phyloP scores from a whole-genome alignment of 306 rosid species.

The Dalbergia oliveri region DNA sequence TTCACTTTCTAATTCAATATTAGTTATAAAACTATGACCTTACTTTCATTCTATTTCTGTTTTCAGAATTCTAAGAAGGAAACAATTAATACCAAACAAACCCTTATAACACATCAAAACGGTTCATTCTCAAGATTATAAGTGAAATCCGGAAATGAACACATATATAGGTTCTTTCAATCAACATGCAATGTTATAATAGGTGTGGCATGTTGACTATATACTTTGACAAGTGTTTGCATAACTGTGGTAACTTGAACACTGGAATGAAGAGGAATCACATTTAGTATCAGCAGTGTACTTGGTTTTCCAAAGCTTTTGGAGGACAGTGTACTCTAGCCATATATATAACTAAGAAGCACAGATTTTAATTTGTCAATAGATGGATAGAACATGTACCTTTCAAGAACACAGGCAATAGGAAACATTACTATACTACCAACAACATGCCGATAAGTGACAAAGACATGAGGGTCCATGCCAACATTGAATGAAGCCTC shows the following conservation, averaged over 20 bases:
- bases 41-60: too few species aligned
- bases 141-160: not conserved
- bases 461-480: constrained; percentile 59
- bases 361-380: not conserved
- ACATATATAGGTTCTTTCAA: not conserved
- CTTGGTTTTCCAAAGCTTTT: not conserved
- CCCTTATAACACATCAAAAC: not conserved
- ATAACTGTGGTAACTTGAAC: not conserved
- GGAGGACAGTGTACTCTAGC: not conserved
- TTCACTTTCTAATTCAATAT: too few species aligned
- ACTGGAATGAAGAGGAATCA: not conserved
- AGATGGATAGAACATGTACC: constrained; percentile 42
- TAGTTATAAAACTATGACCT: too few species aligned
- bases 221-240: not conserved
- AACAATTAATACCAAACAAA: too few species aligned
- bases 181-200: not conserved
- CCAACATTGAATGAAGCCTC: constrained; percentile 55
- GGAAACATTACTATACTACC: constrained; percentile 54
- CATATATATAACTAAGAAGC: not conserved
- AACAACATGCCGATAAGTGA: constrained; percentile 55
- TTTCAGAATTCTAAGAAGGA: too few species aligned
- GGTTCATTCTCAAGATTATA: not conserved
- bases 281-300: not conserved
- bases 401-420: constrained; percentile 63
- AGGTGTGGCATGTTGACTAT: not conserved